Evolutionary conservation across 2,329 filamentous ascomycete species (phyloP), one percentile per base, ranked within the genome.

Genomic region (Pseudocercospora musae): DNA sequence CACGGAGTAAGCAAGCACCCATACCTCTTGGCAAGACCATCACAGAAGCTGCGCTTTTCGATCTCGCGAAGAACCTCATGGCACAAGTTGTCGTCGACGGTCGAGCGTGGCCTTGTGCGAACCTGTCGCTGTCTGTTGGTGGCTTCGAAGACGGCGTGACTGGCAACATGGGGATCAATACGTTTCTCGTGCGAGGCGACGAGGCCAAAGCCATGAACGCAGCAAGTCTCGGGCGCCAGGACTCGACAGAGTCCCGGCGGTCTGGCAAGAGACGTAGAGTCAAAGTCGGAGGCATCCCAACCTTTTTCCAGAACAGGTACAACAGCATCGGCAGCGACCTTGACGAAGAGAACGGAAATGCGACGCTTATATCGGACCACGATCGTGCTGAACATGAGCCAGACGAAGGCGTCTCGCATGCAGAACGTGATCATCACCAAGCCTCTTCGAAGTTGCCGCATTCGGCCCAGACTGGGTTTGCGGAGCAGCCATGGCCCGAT

Each of bases 81-180:
- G 84, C 84, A 23, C 92, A 96, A 70, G 87, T 96, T 37, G 82
- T 91, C 10, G 83, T 85, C 1, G 92, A 96, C 68, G 92, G 91
- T 1, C 81, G 84, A 57, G 88, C 90, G 15, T 98, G 92, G 92
- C 95, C 95, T 6, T 98, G 95, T 73, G 82, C 87, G n/a, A 95
- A 96, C 72, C 81, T 99, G 8, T 95, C 91, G 62, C 78, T 98
- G 50, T 93, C 89, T 66, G 91, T 98, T 23, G 88, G 87, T n/a
- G 93, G 92, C 0, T 97, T 98, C 67, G 93, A 98, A 75, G 92
- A 97, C 67, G 90, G 91, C 1, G 80, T 94, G 62, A 86, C 84
- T 44, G 89, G 91, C 4, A 98, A 96, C 72, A 88, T 88, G 81
- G 91, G 89, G 33, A 98, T 99, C 68, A 89, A 89, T 49, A 83